phyloP scores from a whole-genome alignment of 331 rosid species.

The Malus hybrid region DNA sequence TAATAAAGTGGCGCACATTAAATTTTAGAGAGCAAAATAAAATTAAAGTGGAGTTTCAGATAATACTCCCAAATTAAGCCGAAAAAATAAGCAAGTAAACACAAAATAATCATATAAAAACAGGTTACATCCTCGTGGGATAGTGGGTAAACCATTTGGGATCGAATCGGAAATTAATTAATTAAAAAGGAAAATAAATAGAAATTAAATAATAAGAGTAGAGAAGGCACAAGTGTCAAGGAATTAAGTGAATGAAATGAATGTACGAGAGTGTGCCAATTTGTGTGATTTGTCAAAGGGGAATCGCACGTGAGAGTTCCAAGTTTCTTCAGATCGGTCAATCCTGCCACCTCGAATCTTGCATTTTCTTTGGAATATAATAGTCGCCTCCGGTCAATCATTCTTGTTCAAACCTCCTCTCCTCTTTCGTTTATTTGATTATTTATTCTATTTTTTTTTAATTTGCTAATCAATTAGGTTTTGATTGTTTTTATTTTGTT shows the following conservation, averaged over 20 bases:
- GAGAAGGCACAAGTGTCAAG: constrained; percentile 2
- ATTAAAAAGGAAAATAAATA: not conserved
- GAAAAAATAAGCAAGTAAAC: not conserved
- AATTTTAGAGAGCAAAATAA: too few species aligned
- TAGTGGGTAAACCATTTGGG: not conserved
- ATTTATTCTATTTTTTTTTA: too few species aligned
- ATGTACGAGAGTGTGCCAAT: not conserved
- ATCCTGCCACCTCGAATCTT: constrained; percentile 35
- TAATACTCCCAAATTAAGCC: not conserved
- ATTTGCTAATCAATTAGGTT: too few species aligned
- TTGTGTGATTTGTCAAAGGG: constrained; percentile 14
- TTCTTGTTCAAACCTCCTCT: constrained; percentile 8
- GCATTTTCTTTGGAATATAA: constrained; percentile 17
- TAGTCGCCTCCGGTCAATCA: constrained; percentile 11
- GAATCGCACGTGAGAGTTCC: constrained; percentile 36
- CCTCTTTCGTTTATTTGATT: not conserved
- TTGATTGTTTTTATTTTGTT: too few species aligned
- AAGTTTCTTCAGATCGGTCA: constrained; percentile 13
- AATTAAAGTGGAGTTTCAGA: not conserved
- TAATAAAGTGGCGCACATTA: too few species aligned
- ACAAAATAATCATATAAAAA: not conserved
- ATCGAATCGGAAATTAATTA: not conserved
- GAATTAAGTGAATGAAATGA: not conserved
- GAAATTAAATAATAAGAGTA: not conserved
- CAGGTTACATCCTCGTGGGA: not conserved